Evolutionary conservation across 257 asterid species (phyloP), one percentile per base, ranked within the genome.

Genomic region (Solanum pennellii): DNA sequence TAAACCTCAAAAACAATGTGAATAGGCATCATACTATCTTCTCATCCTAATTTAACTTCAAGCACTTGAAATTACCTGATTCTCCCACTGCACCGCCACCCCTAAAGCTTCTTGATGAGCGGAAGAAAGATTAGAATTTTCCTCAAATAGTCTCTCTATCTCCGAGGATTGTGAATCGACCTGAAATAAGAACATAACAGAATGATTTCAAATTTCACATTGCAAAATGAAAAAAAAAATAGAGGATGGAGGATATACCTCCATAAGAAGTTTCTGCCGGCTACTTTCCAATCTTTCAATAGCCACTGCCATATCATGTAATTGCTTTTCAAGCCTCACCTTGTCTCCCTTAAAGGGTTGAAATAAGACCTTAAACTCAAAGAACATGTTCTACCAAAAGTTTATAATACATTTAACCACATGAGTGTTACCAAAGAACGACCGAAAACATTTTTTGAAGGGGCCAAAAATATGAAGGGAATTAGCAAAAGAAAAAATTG

Each of bases 91-190:
- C 16, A 91, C 93, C 31, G 91, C 96, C 86, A 93, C 88, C 75
- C 94, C 94, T 84, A 87, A 76, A 82, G 99, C 94, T 88, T 97
- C 98, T 87, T 95, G 96, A 93, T 93, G 93, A 88, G 98, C 95
- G 62, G 95, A 93, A 41, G 95, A 90, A 73, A 95, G 96, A 88
- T 89, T 91, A 75, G 98, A 93, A 88, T 94, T 97, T 90, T 97
- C 99, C 90, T 95, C 98, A 9, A 95, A 95, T 68, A 97, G 93
- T 88, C 90, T 93, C 95, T 97, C 99, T 88, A 97, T 95, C 90
- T 97, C 99, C 25, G 98, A 91, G 87, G 99, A 97, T 85, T 97
- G 99, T 84, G 99, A 97, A 90, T 97, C 99, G 74, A 97, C 93
- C 99, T 97, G 94, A 87, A 87, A 66, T 90, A 47, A 89, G 31